Evolutionary conservation across 2,329 filamentous ascomycete species (phyloP).

Genomic region (Ceratocystis albifundus): DNA sequence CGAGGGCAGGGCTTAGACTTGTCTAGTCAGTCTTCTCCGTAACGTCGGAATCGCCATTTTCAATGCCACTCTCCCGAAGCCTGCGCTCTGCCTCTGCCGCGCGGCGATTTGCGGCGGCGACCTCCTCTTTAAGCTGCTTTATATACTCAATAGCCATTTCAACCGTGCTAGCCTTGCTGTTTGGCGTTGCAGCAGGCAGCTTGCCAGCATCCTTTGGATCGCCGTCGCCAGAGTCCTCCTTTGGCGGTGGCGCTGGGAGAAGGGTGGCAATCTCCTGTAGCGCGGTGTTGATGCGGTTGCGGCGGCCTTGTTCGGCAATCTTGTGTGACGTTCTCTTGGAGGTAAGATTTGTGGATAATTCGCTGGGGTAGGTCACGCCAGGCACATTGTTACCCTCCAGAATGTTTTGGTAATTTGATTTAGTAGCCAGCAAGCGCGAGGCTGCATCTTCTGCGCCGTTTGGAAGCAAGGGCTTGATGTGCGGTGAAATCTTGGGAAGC

Average conservation of each 20-base stretch:
- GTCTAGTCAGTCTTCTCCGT: constrained; percentile 21
- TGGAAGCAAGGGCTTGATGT: constrained; percentile 81
- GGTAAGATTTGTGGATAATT: constrained; percentile 83
- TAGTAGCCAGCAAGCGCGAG: constrained; percentile 72
- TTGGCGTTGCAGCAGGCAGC: constrained; percentile 41
- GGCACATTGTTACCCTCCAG: constrained; percentile 84
- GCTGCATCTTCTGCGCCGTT: constrained; percentile 48
- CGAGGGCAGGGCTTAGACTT: not conserved
- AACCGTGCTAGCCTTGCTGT: constrained; percentile 94
- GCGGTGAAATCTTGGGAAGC: constrained; percentile 81
- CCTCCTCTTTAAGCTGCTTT: constrained; percentile 65
- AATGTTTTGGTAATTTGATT: constrained; percentile 97
- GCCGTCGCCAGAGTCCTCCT: constrained; percentile 37
- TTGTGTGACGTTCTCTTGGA: constrained; percentile 97
- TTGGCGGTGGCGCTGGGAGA: constrained; percentile 50
- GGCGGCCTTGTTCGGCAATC: constrained; percentile 87
- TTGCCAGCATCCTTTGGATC: constrained; percentile 35
- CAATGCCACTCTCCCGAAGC: constrained; percentile 30
- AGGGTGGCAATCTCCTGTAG: constrained; percentile 82
- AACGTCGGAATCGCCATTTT: constrained; percentile 28
- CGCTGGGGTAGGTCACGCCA: constrained; percentile 79
- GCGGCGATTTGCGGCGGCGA: constrained; percentile 51
- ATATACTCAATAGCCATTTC: constrained; percentile 95
- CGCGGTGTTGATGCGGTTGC: constrained; percentile 91
- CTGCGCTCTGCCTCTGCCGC: constrained; percentile 56